These are phyloP conservation scores for Aureobasidium sp. DNA, from an alignment of 2,329 filamentous ascomycete species.

Conservation along the genomic window DNA sequence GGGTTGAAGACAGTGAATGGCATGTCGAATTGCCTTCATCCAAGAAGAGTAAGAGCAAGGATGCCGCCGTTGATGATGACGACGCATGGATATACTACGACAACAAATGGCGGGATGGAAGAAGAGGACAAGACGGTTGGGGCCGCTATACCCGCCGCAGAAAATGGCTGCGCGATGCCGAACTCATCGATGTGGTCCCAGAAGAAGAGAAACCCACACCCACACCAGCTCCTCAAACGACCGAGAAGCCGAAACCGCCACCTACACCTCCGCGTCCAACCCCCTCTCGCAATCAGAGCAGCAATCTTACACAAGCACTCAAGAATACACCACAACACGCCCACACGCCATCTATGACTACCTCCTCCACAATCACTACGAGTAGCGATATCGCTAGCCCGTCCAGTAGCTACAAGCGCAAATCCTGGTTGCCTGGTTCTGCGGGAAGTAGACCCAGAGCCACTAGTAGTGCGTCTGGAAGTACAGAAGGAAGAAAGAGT, in stretches of 20 bases:
- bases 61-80: conserved; percentile 37
- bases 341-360: neutral
- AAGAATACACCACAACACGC: neutral
- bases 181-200: conserved; percentile 67
- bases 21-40: conserved; percentile 52
- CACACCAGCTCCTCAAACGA: neutral
- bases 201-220: conserved; percentile 21
- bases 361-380: neutral
- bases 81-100: conserved; percentile 97
- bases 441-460: neutral
- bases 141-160: conserved; percentile 83
- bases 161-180: conserved; percentile 95
- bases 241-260: neutral
- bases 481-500: conserved; percentile 1
- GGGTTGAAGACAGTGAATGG: conserved; percentile 83
- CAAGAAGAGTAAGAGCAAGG: conserved; percentile 40
- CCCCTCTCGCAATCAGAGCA: neutral
- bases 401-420: conserved; percentile 11
- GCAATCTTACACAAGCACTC: conserved; percentile 1
- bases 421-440: neutral
- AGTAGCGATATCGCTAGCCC: neutral
- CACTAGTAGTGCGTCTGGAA: conserved; percentile 6
- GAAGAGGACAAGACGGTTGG: conserved; percentile 82
- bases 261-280: neutral
- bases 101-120: conserved; percentile 93